phyloP scores from a whole-genome alignment of 2,329 filamentous ascomycete genomes.

The Xylariomycetidae sp. region DNA sequence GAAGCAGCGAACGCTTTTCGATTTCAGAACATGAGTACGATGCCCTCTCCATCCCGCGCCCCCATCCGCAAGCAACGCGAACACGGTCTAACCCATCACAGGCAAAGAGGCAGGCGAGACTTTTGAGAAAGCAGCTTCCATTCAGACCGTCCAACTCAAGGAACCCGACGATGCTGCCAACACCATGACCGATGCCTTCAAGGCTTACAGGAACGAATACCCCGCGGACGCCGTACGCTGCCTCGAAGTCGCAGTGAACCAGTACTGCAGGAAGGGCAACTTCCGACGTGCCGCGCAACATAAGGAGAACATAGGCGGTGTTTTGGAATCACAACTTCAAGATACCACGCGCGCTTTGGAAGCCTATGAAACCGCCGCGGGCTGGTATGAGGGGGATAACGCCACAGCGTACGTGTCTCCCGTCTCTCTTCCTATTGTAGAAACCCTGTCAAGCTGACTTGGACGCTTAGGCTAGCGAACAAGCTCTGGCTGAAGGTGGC shows the following conservation, averaged over 20 bases:
- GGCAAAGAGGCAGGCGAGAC: constrained; percentile 73
- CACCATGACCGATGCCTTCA: constrained; percentile 84
- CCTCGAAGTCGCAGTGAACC: constrained; percentile 72
- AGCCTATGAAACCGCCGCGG: constrained; percentile 78
- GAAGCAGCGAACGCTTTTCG: constrained; percentile 90
- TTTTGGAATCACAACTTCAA: constrained; percentile 77
- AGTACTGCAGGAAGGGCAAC: constrained; percentile 87
- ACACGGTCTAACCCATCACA: too few species aligned
- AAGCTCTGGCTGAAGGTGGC: constrained; percentile 92
- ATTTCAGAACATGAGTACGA: constrained; percentile 75
- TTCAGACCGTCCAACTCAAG: constrained; percentile 77
- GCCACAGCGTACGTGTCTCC: constrained; percentile 64
- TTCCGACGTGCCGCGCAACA: constrained; percentile 86
- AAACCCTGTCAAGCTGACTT: too few species aligned
- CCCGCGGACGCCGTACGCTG: constrained; percentile 79
- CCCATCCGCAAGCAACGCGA: too few species aligned
- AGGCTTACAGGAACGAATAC: constrained; percentile 83
- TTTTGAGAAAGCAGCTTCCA: constrained; percentile 79
- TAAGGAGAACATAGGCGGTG: constrained; percentile 82
- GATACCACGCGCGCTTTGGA: constrained; percentile 76
- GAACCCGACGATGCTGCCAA: constrained; percentile 92
- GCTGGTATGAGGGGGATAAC: constrained; percentile 86
- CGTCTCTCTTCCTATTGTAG: too few species aligned
- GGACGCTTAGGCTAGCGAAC: constrained; percentile 83
- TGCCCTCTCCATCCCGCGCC: too few species aligned